Percentiles rank a stretch among this genome's conserved stretches.
phyloP scores from a whole-genome alignment of 1,284 basidiomycete genomes.

The Ganoderma lucidum region DNA sequence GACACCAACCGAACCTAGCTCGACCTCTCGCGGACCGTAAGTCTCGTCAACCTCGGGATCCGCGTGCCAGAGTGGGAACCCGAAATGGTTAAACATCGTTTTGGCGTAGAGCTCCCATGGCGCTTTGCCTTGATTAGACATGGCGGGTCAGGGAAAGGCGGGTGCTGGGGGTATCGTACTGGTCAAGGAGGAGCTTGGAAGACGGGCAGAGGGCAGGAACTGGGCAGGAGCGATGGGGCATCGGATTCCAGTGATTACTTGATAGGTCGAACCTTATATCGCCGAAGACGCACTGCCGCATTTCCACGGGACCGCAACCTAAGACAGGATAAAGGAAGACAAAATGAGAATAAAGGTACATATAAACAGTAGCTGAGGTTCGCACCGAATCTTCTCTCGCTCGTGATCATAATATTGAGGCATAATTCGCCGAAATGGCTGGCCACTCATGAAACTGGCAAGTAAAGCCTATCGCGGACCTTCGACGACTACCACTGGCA shows the following conservation, averaged over 20 bases:
- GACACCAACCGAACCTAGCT: constrained; percentile 26
- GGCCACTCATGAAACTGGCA: no score
- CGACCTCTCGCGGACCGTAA: neutral
- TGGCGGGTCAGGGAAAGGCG: neutral
- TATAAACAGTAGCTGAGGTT: no score
- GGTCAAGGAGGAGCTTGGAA: neutral
- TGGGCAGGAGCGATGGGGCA: neutral
- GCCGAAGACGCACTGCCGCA: neutral
- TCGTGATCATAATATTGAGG: no score
- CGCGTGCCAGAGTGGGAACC: neutral
- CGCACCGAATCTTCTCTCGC: no score
- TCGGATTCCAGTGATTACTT: neutral
- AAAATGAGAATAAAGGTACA: no score
- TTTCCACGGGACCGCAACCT: neutral
- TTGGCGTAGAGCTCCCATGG: constrained; percentile 3
- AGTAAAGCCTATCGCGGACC: no score
- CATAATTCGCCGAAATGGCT: no score
- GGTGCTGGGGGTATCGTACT: neutral
- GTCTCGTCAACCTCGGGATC: neutral
- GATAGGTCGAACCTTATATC: neutral
- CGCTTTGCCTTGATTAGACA: neutral
- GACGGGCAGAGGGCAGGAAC: neutral
- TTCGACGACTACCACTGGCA: no score
- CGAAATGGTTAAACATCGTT: neutral
- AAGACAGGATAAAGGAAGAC: neutral